These are phyloP conservation scores for Fusarium bactridioides DNA, from an alignment of 2,329 filamentous ascomycete species.

Conservation along the genomic window DNA sequence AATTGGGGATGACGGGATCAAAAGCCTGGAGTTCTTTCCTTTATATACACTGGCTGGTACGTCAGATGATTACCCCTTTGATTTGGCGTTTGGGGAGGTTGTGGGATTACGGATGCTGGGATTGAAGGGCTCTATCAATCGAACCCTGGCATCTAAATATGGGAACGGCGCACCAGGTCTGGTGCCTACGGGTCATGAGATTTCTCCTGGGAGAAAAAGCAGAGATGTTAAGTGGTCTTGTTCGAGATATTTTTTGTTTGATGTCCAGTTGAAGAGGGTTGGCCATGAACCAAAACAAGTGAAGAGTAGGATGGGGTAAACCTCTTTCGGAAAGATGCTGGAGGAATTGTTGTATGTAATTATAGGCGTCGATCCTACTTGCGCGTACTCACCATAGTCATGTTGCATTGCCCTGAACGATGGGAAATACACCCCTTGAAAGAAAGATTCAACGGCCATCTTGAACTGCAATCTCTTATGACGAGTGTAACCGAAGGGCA, in stretches of 20 bases:
- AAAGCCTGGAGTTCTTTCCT: constrained; percentile 45
- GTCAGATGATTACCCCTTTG: constrained; percentile 33
- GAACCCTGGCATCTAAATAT: constrained; percentile 8
- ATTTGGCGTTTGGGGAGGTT: constrained; percentile 39
- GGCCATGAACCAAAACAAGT: background rate
- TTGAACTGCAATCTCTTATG: background rate
- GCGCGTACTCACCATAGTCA: constrained; percentile 20
- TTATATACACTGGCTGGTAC: constrained; percentile 40
- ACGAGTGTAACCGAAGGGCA: background rate
- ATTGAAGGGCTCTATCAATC: constrained; percentile 11
- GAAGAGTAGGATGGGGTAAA: constrained; percentile 7
- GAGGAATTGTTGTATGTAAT: constrained; percentile 35
- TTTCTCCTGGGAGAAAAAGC: constrained; percentile 11
- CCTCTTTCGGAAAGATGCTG: background rate
- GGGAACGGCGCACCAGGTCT: constrained; percentile 19
- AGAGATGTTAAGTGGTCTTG: background rate
- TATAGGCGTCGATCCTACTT: constrained; percentile 29
- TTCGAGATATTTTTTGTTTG: background rate
- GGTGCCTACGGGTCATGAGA: constrained; percentile 17
- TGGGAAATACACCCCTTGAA: constrained; percentile 21
- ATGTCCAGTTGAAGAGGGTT: background rate
- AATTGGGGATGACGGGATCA: constrained; percentile 35
- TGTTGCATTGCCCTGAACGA: constrained; percentile 25
- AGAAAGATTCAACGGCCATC: constrained; percentile 5
- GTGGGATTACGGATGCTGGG: constrained; percentile 21